These are phyloP conservation scores for Zasmidium cellare DNA, from an alignment of 2,329 filamentous ascomycete species.

Conservation along the genomic window DNA sequence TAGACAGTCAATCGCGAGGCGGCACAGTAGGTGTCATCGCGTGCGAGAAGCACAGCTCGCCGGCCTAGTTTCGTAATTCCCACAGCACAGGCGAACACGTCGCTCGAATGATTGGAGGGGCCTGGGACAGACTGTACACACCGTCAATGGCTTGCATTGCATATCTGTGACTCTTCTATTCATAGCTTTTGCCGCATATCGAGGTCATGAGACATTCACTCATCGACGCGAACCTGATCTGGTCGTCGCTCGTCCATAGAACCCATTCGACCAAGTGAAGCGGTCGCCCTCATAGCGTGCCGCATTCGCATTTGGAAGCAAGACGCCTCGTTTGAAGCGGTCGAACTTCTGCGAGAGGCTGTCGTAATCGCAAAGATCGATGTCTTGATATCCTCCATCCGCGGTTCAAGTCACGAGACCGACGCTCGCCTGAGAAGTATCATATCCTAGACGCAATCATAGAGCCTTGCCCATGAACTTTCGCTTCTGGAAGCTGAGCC, in stretches of 20 bases:
- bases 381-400: neutral
- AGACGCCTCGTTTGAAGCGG: too few species aligned
- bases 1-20: neutral
- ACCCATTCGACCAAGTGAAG: too few species aligned
- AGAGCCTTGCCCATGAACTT: slow-evolving; percentile 95
- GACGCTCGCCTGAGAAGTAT: neutral
- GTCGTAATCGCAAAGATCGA: neutral
- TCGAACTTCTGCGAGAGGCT: too few species aligned
- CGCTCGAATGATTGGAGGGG: neutral
- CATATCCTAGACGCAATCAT: slow-evolving; percentile 22
- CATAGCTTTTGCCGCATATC: slow-evolving; percentile 6
- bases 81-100: neutral
- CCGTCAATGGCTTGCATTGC: slow-evolving; percentile 1
- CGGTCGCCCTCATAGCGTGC: too few species aligned
- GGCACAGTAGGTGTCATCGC: neutral
- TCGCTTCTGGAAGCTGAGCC: slow-evolving; percentile 97
- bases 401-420: neutral
- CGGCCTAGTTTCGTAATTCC: neutral
- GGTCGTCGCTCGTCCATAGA: neutral
- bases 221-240: neutral
- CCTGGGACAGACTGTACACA: neutral
- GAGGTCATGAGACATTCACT: slow-evolving; percentile 1
- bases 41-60: neutral
- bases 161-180: slow-evolving; percentile 5
- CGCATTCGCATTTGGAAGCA: too few species aligned